A percentile compares a stretch with the other conserved stretches of the same genome.
Conservation (phyloP, 257 asterid genomes). For the Leptodermis oblonga region DNA sequence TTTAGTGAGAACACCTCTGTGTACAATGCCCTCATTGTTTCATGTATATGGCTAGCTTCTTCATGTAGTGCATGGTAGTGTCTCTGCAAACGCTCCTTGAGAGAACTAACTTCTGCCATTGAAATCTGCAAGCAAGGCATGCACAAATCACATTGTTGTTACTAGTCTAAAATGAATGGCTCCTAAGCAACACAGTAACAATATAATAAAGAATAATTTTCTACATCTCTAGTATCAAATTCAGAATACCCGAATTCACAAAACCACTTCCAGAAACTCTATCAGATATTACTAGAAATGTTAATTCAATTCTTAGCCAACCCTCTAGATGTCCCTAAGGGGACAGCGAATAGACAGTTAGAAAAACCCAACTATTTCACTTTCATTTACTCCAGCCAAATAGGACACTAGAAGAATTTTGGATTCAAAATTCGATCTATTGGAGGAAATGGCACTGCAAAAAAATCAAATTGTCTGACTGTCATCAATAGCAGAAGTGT, state of each 20-base stretch:
- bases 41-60: conserved; percentile 55
- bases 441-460: neutral
- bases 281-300: neutral
- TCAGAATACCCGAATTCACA: neutral
- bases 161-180: conserved; percentile 14
- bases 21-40: conserved; percentile 38
- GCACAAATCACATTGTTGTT: conserved; percentile 8
- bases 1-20: conserved; percentile 48
- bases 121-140: conserved; percentile 48
- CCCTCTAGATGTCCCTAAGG: neutral
- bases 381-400: conserved; percentile 3
- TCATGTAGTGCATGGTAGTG: conserved; percentile 52
- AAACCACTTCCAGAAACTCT: neutral
- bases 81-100: conserved; percentile 48
- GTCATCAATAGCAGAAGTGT: neutral
- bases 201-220: neutral
- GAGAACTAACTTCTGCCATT: conserved; percentile 46
- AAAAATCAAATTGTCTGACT: neutral
- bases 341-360: neutral
- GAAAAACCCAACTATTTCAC: neutral
- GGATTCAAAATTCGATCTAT: neutral
- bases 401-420: neutral
- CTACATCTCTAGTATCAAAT: neutral
- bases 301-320: neutral
- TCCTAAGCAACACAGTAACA: neutral